These are phyloP conservation scores for Zygoascus ofunaensis DNA, from an alignment of 805 yeast genomes.

Conservation along the genomic window DNA sequence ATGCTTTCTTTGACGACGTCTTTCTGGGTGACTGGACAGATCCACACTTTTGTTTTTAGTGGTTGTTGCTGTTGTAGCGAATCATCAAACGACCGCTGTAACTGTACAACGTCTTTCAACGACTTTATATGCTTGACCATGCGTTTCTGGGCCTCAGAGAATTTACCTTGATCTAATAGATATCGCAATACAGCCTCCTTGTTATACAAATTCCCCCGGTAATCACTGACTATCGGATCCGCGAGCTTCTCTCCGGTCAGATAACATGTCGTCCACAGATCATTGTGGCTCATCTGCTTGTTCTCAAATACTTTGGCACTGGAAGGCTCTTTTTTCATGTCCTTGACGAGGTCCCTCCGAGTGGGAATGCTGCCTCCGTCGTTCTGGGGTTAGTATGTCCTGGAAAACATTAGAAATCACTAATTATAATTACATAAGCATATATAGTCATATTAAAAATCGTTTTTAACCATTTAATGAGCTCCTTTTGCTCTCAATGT, in stretches of 20 bases:
- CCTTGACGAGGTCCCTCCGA: conserved; percentile 40
- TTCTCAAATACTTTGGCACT: conserved; percentile 19
- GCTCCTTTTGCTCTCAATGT: conserved; percentile 4
- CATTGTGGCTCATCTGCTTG: conserved; percentile 20
- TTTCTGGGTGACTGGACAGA: conserved; percentile 32
- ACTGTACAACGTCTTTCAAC: conserved; percentile 37
- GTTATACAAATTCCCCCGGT: conserved; percentile 50
- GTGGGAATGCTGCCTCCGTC: conserved; percentile 69
- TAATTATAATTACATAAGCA: neutral
- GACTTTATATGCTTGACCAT: conserved; percentile 30
- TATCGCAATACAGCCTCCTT: conserved; percentile 53
- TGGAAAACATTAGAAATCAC: neutral
- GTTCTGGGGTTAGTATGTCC: conserved; percentile 14
- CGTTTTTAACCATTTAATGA: too few species aligned
- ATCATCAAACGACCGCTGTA: conserved; percentile 24
- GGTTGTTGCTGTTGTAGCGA: too few species aligned
- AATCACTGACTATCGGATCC: conserved; percentile 55
- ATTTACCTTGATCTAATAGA: conserved; percentile 33
- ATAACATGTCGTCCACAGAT: conserved; percentile 40
- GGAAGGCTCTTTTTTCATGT: conserved; percentile 15
- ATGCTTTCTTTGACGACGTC: conserved; percentile 23
- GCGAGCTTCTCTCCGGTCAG: conserved; percentile 35
- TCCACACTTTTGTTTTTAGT: conserved; percentile 20
- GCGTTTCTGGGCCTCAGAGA: conserved; percentile 10
- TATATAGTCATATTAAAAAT: neutral